Base-by-base conservation (phyloP, 2,329 filamentous ascomycete species). In the Chrysoporthe deuterocubensis region DNA sequence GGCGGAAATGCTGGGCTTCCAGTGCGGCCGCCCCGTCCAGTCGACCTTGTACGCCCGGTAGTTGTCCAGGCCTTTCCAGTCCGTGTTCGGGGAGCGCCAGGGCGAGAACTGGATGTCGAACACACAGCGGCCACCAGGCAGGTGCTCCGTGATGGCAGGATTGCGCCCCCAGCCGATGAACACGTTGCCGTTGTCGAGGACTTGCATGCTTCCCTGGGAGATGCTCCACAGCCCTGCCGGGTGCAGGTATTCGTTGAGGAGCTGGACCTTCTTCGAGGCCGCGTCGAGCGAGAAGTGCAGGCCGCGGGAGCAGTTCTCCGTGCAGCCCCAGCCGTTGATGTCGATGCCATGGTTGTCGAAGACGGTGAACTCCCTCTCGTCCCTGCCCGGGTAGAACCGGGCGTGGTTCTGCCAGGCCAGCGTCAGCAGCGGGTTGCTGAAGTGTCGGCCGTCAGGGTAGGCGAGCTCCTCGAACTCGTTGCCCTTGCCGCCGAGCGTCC, bases 401-500 rank as follows among this genome's bases (percentile, higher is more conserved):
- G 79, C 81, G 71, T 84, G 79, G 71, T 84, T 81, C 69, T 88
- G 85, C 74, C 81, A 87, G 16, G 79, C 80, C 65, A 67, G 62
- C 6, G 65, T 62, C 37, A 67, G 34, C 50, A 67, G 37, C 9
- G 65, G 50, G 26, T 62, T 60, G 11, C 48, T 46, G 65, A 83
- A 83, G 40, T 79, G 73, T 1, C 75, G 74, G 5, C 78, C 78
- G 2, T 76, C 70, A 0, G 73, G 78, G 3, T 65, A 62, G 4
- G 66, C 57, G 9, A 75, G 73, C 58, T 76, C 77, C 56, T 75
- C 74, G 66, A 85, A 85, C 60, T 80, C 77, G 40, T 81, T 85
- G 61, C 76, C 73, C 62, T 79, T 77, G 40, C 86, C 85, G 18
- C 84, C 83, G 5, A 88, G 76, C 43, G 80, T 81, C 86, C 85